Percentiles rank a stretch among this genome's conserved stretches.
Evolutionary conservation across 208 protist genomes (phyloP).

Genomic region (Leishmania major): DNA sequence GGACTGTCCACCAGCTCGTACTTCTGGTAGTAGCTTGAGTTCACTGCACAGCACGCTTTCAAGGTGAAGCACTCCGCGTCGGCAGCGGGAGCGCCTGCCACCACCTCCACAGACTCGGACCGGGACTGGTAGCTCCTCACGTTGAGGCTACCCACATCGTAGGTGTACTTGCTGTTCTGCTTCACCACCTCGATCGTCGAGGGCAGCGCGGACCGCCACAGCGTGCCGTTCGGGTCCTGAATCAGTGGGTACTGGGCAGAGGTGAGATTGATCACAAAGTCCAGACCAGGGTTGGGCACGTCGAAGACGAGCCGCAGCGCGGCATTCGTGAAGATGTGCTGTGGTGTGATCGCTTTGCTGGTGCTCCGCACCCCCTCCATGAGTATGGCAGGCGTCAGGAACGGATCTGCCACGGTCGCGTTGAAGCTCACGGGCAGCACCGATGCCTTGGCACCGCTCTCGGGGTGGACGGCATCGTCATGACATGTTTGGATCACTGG

Average conservation of each 20-base stretch:
- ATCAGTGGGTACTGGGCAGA: constrained; percentile 18
- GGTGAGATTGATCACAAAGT: constrained; percentile 30
- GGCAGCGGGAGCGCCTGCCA: constrained; percentile 8
- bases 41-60: constrained; percentile 24
- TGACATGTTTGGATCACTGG: constrained; percentile 25
- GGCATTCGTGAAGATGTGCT: constrained; percentile 16
- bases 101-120: constrained; percentile 25
- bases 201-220: constrained; percentile 20
- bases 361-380: constrained; percentile 2
- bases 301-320: constrained; percentile 24
- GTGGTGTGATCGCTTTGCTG: constrained; percentile 3
- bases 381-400: constrained; percentile 9
- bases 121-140: constrained; percentile 27
- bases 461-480: constrained; percentile 9
- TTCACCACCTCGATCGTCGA: constrained; percentile 23
- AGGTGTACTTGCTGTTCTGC: constrained; percentile 26
- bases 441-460: constrained; percentile 8
- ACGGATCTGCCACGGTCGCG: constrained; percentile 13
- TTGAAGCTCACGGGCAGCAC: constrained; percentile 27
- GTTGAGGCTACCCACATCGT: constrained; percentile 23
- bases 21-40: constrained; percentile 24
- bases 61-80: constrained; percentile 17
- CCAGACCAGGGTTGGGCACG: constrained; percentile 30
- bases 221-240: constrained; percentile 20
- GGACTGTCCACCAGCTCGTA: constrained; percentile 27